Conservation (phyloP, 768 basidiomycete genomes). For the Pleurotus cornucopiae region DNA sequence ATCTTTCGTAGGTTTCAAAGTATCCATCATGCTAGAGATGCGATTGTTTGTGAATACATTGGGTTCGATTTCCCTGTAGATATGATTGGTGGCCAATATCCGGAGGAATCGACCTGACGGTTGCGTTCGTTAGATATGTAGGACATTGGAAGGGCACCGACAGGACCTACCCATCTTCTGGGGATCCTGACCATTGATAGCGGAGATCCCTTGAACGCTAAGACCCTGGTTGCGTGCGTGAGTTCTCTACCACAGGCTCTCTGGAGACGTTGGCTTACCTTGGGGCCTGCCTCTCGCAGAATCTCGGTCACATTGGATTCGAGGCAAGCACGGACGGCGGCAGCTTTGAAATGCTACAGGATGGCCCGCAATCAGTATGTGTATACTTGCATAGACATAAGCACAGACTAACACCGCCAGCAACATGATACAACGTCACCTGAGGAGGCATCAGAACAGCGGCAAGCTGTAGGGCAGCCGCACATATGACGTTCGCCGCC, state of each 20-base stretch:
- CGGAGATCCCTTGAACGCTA: constrained; percentile 30
- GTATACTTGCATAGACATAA: neutral
- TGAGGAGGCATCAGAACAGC: constrained; percentile 23
- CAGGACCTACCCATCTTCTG: constrained; percentile 27
- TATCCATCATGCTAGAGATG: constrained; percentile 30
- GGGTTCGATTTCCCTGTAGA: constrained; percentile 32
- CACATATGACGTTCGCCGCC: constrained; percentile 23
- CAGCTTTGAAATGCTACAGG: constrained; percentile 20
- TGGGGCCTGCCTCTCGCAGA: constrained; percentile 32
- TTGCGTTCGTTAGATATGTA: neutral
- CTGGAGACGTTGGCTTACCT: constrained; percentile 15
- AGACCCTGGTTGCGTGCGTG: constrained; percentile 17
- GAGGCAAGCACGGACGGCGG: constrained; percentile 24
- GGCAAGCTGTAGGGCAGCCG: constrained; percentile 26
- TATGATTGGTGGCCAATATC: constrained; percentile 31
- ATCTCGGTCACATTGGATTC: constrained; percentile 35
- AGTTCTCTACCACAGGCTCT: neutral
- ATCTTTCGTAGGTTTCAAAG: constrained; percentile 22
- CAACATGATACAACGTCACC: constrained; percentile 18
- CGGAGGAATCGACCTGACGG: constrained; percentile 30
- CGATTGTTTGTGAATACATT: constrained; percentile 36
- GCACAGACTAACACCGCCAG: constrained; percentile 21
- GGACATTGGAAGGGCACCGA: neutral
- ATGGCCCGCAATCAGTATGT: neutral
- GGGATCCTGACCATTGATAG: constrained; percentile 22